Evolutionary conservation across 2,329 filamentous ascomycete species (phyloP), one percentile per base, ranked within the genome.

Genomic region (Aspergillus latus): DNA sequence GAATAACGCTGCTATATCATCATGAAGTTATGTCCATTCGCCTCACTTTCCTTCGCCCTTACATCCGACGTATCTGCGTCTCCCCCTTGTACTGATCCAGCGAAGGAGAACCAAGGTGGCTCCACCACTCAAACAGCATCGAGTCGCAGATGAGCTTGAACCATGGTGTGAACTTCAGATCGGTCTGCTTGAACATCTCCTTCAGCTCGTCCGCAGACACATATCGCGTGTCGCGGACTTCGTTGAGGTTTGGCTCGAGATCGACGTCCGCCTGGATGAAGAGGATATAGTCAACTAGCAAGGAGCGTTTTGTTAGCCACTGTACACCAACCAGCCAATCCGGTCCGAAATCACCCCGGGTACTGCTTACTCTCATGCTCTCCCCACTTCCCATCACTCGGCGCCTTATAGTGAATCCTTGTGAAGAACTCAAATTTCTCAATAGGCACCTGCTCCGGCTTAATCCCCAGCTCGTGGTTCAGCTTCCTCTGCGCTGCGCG

Each of bases 81-180:
- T 97, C 92, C 71, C 91, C 88, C 76, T 85, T 83, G 77, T 93
- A 96, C 77, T 90, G 88, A 59, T 95, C 89, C 64, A 97, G 80
- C 8, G 89, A 89, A 26, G 83, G 79, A 65, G 94, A 72, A 45
- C 73, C 88, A 55, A 97, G 83, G 76, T 89, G 86, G 70, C 87
- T 81, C 94, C 94, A 99, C 94, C 94, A 99, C 75, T 97, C 88
- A 68, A 96, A 99, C 42, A 99, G 84, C 90, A 97, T 92, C 48
- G 90, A 92, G 74, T 97, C 84, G 82, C 94, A 99, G 70, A 99
- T 97, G 65, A 99, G 87, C 82, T 96, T 96, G 82, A 99, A 99
- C 94, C 94, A 99, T 1, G 94, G 94, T 0, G 94, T 99, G 75
- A 97, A 97, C 68, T 88, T 89, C 66, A 96, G 81, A 52, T 77